These are phyloP conservation scores for Colletotrichum echinochloae DNA, from an alignment of 2,329 filamentous ascomycete species.

Conservation along the genomic window DNA sequence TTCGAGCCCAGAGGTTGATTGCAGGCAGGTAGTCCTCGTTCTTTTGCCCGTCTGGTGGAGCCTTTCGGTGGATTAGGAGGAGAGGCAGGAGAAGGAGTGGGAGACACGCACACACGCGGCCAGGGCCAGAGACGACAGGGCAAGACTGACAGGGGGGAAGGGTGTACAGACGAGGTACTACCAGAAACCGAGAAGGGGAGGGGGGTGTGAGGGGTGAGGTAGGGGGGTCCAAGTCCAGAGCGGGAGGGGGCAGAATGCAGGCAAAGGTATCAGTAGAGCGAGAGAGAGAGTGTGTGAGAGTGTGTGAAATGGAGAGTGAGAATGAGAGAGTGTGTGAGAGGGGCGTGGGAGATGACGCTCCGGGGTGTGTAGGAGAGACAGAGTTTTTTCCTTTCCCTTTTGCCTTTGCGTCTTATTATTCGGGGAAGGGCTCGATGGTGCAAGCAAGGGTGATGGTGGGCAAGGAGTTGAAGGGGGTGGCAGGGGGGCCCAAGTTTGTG, in stretches of 20 bases:
- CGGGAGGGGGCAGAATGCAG: slow-evolving; percentile 22
- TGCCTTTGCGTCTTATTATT: slow-evolving; percentile 38
- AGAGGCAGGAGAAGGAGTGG: slow-evolving; percentile 26
- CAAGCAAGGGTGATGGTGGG: slow-evolving; percentile 39
- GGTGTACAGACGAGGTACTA: slow-evolving; percentile 11
- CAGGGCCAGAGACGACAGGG: slow-evolving; percentile 36
- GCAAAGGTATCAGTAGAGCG: background rate
- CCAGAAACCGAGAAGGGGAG: slow-evolving; percentile 10
- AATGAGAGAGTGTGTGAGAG: slow-evolving; percentile 1
- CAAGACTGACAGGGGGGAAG: slow-evolving; percentile 13
- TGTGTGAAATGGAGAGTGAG: background rate
- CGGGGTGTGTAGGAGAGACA: slow-evolving; percentile 24
- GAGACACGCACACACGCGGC: slow-evolving; percentile 3
- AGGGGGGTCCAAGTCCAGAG: slow-evolving; percentile 14
- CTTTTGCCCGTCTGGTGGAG: slow-evolving; percentile 31
- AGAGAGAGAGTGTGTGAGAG: background rate
- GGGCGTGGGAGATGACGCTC: slow-evolving; percentile 38
- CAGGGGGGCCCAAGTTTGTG: background rate
- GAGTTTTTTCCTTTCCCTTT: slow-evolving; percentile 24
- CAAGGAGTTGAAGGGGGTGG: slow-evolving; percentile 8
- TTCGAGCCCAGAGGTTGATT: slow-evolving; percentile 40
- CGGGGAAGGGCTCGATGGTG: slow-evolving; percentile 34
- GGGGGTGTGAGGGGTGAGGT: background rate
- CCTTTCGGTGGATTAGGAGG: slow-evolving; percentile 26
- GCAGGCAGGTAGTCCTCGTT: slow-evolving; percentile 36